These are phyloP conservation scores for Globisporangium megalacanthum DNA, from an alignment of 352 stramenopile species.

Conservation along the genomic window DNA sequence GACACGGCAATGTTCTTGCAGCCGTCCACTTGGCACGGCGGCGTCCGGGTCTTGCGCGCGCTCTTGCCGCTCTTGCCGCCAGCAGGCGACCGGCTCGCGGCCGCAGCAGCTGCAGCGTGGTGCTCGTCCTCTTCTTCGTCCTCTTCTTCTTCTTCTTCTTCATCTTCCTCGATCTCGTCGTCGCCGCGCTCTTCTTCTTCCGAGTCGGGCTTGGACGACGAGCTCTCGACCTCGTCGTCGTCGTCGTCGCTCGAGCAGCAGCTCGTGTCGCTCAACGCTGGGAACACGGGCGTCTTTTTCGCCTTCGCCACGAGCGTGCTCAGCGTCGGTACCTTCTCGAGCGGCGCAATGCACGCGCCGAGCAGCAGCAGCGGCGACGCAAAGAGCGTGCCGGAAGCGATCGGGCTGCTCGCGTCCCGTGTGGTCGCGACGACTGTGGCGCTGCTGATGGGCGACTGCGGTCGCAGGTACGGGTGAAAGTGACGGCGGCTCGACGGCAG, in stretches of 20 bases:
- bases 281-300: slow-evolving; percentile 1
- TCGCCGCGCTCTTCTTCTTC: slow-evolving; percentile 29
- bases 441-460: slow-evolving; percentile 11
- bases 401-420: slow-evolving; percentile 16
- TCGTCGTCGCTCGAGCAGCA: slow-evolving; percentile 14
- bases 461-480: slow-evolving; percentile 7
- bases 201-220: slow-evolving; percentile 14
- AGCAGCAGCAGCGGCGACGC: slow-evolving; percentile 33
- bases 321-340: slow-evolving; percentile 14
- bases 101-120: slow-evolving; percentile 4
- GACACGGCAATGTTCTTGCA: slow-evolving; percentile 46
- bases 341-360: slow-evolving; percentile 22
- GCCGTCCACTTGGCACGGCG: slow-evolving; percentile 54
- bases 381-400: slow-evolving; percentile 13
- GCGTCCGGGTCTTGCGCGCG: slow-evolving; percentile 39
- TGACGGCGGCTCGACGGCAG: slow-evolving; percentile 10
- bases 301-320: background rate
- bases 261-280: slow-evolving; percentile 10
- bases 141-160: background rate
- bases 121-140: background rate
- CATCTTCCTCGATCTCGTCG: background rate
- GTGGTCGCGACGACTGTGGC: slow-evolving; percentile 10
- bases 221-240: slow-evolving; percentile 2
- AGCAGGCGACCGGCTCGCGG: background rate
- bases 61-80: background rate